Evolutionary conservation across 1,284 basidiomycete species (phyloP).

Genomic region (Austroboletus rostrupii): DNA sequence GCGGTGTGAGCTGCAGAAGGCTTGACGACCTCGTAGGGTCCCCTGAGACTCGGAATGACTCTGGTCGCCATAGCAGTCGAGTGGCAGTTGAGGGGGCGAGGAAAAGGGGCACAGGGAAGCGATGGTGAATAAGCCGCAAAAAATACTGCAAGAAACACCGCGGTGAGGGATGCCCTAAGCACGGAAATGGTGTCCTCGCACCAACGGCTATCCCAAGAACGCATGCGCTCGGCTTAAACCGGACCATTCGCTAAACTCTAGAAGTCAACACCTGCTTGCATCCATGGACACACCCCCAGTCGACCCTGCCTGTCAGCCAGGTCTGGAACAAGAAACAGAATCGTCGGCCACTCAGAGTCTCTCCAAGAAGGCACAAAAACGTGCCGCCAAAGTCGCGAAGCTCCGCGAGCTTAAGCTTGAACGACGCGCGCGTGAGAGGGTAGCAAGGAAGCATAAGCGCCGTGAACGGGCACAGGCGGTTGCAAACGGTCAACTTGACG

Average conservation of each 20-base stretch:
- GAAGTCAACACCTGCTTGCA: neutral
- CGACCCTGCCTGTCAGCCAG: constrained; percentile 9
- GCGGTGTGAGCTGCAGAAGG: constrained; percentile 70
- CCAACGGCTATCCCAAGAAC: neutral
- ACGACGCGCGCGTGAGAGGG: constrained; percentile 72
- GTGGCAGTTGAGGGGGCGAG: neutral
- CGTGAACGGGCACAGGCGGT: constrained; percentile 51
- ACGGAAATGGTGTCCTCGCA: neutral
- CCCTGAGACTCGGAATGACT: constrained; percentile 25
- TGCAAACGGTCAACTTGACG: constrained; percentile 50
- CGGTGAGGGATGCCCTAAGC: constrained; percentile 1
- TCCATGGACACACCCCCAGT: constrained; percentile 19
- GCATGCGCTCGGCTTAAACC: constrained; percentile 19
- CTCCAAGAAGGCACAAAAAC: constrained; percentile 83
- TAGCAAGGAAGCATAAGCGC: constrained; percentile 66
- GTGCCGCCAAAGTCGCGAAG: constrained; percentile 63
- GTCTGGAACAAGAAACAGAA: constrained; percentile 8
- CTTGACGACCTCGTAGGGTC: constrained; percentile 46
- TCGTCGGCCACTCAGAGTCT: constrained; percentile 34
- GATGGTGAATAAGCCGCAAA: constrained; percentile 1
- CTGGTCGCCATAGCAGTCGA: constrained; percentile 19
- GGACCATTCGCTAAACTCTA: constrained; percentile 14
- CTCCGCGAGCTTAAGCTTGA: constrained; percentile 69
- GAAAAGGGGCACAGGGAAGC: neutral
- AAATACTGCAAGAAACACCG: constrained; percentile 5